These are phyloP conservation scores for Basipetospora chlamydospora DNA, from an alignment of 2,329 filamentous ascomycete species.

Conservation along the genomic window DNA sequence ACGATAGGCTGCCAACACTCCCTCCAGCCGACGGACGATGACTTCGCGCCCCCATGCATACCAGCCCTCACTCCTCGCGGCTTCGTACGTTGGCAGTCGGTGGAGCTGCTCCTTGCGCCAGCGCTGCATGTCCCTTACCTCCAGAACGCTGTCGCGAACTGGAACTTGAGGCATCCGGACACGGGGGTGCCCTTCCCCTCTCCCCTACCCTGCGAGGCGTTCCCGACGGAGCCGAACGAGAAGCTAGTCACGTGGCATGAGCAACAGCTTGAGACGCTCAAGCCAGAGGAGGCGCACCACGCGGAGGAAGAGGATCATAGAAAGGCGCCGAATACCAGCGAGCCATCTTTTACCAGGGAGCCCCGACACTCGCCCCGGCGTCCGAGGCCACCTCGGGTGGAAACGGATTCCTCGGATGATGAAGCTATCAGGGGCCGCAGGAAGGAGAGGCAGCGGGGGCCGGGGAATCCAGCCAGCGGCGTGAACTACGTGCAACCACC, in stretches of 20 bases:
- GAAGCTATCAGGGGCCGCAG: slow-evolving; percentile 2
- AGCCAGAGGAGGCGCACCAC: background rate
- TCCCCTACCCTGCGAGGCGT: slow-evolving; percentile 44
- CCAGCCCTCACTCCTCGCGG: slow-evolving; percentile 72
- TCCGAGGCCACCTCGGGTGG: background rate
- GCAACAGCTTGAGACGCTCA: slow-evolving; percentile 14
- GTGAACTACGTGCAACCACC: slow-evolving; percentile 1
- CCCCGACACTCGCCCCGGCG: background rate
- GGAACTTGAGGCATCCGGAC: slow-evolving; percentile 59
- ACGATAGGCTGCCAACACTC: slow-evolving; percentile 82
- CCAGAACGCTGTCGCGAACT: slow-evolving; percentile 64
- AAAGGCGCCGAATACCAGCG: slow-evolving; percentile 2
- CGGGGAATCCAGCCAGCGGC: background rate
- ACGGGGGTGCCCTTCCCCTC: slow-evolving; percentile 54
- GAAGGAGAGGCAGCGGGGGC: background rate
- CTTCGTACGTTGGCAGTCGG: slow-evolving; percentile 86
- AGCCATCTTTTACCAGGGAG: background rate
- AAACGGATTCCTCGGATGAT: slow-evolving; percentile 1
- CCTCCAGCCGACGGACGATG: slow-evolving; percentile 58
- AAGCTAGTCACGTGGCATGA: slow-evolving; percentile 84
- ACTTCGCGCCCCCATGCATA: slow-evolving; percentile 61
- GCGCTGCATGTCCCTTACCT: slow-evolving; percentile 78
- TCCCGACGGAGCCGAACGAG: slow-evolving; percentile 58
- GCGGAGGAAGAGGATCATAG: background rate
- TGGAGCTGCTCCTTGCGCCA: slow-evolving; percentile 76